Evolutionary conservation across 2,329 filamentous ascomycete species (phyloP).

Genomic region (Aspergillus intermedius): DNA sequence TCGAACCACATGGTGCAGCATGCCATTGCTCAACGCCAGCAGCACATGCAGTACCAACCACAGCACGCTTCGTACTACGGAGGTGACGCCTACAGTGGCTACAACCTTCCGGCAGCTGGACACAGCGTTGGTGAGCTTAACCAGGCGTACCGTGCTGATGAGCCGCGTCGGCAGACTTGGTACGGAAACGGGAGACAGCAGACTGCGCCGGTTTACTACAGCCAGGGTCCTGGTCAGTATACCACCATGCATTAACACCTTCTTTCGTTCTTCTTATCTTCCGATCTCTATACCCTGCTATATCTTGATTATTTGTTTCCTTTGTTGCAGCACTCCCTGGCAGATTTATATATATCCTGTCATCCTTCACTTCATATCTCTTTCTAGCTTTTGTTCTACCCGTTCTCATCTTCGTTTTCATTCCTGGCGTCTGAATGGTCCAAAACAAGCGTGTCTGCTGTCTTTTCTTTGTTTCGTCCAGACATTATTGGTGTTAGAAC

Average conservation of each 20-base stretch:
- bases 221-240: constrained; percentile 22
- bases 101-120: constrained; percentile 30
- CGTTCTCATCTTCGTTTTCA: neutral
- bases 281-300: no score
- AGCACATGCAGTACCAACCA: constrained; percentile 42
- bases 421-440: neutral
- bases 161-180: constrained; percentile 29
- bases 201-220: constrained; percentile 20
- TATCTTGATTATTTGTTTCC: neutral
- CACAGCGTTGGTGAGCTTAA: constrained; percentile 33
- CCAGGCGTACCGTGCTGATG: constrained; percentile 22
- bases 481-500: no score
- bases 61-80: constrained; percentile 22
- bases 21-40: constrained; percentile 63
- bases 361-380: neutral
- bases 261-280: no score
- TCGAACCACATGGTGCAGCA: constrained; percentile 66
- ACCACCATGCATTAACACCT: constrained; percentile 7
- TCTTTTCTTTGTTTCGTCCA: neutral
- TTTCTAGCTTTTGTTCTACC: neutral
- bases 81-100: constrained; percentile 17
- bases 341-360: no score
- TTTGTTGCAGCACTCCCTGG: constrained; percentile 3
- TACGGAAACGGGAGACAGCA: constrained; percentile 20
- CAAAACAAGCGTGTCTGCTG: neutral